These are phyloP conservation scores for Tuber borchii DNA, from an alignment of 495 filamentous ascomycete species.

Conservation along the genomic window DNA sequence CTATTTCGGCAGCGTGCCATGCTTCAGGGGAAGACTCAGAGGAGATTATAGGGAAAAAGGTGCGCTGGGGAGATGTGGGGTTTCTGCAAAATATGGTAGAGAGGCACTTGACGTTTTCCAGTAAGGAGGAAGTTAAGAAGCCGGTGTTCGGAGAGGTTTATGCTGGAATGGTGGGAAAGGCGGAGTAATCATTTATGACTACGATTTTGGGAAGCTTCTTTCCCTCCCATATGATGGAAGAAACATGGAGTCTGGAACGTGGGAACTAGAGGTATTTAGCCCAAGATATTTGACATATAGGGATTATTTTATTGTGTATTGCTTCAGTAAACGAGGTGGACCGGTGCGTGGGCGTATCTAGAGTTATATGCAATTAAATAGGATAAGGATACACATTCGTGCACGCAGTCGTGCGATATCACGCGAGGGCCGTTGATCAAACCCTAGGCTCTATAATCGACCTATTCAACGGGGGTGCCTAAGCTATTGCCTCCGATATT, in stretches of 20 bases:
- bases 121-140: not conserved
- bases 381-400: no score
- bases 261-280: no score
- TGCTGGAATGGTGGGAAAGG: not conserved
- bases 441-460: no score
- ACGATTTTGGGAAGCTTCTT: not conserved
- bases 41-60: no score
- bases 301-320: not conserved
- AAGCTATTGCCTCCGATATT: no score
- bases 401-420: no score
- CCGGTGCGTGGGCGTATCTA: no score
- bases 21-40: not conserved
- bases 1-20: constrained; percentile 21
- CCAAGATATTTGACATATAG: no score
- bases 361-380: no score
- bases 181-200: not conserved
- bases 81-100: not conserved
- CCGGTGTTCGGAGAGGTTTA: not conserved
- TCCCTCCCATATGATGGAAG: no score
- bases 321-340: not conserved
- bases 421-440: no score
- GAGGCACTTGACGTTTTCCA: not conserved
- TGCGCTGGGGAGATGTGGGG: constrained; percentile 4
- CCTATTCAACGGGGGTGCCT: no score
- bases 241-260: not conserved